Evolutionary conservation across 2,329 filamentous ascomycete species (phyloP), one percentile per base, ranked within the genome.

Genomic region (Exophiala alcalophila): DNA sequence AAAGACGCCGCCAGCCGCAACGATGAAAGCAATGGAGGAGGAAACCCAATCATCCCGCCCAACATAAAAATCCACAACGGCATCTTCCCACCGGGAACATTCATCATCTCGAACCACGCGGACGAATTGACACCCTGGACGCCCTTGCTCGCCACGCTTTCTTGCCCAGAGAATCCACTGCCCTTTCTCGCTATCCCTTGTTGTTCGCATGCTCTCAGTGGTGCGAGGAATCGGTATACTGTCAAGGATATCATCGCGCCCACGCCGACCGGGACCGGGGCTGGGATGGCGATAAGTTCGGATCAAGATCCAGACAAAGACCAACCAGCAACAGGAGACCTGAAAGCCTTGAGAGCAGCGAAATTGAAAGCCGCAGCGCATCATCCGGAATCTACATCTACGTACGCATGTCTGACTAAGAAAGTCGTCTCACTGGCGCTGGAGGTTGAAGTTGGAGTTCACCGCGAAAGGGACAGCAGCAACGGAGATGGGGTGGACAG

Each of bases 91-190:
- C 61, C 65, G 11, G 80, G 80, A 19, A 94, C 88, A 0, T 98
- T 98, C 64, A 88, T 98, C 57, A 84, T 98, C 51, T 94, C 89
- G 34, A 98, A 98, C 60, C 92, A 98, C 63, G 91, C 91, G 8
- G 92, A 98, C 61, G 90, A 98, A 66, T 76, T 98, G 10, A 98
- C 92, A 0, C 80, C 87, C 0, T 98, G 92, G 92, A 97, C 92
- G 0, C 92, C 92, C 0, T 76, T 97, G 12, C 77, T 98, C 27
- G 90, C 87, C 1, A 78, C 80, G 5, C 69, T 88, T 2, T 60
- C 68, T 2, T 58, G 53, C 39, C 63, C 62, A 0, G 40, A 44
- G 11, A 89, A 84, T 0, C 68, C 77, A 2, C 84, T 84, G 8
- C 84, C 89, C 0, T 98, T 96, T 64, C 80, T 98, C 49, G 85